A percentile compares a stretch with the other conserved stretches of the same genome.
These are phyloP conservation scores for Mortierella alpina DNA, from an alignment of 192 early-diverging fungal genomes.

Conservation along the genomic window DNA sequence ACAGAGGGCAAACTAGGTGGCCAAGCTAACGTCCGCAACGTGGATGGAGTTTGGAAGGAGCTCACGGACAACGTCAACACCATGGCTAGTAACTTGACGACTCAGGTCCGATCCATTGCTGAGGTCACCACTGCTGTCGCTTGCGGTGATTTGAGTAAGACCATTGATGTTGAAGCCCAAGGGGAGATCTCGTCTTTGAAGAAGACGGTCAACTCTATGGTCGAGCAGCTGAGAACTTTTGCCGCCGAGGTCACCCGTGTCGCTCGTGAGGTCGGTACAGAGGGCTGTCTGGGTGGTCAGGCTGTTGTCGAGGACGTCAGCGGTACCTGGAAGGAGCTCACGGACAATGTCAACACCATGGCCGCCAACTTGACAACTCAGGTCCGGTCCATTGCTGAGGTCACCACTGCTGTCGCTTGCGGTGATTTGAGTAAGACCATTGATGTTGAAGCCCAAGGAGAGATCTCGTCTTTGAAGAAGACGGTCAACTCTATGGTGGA, in stretches of 20 bases:
- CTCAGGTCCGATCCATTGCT: conserved; percentile 78
- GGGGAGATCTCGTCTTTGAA: background rate
- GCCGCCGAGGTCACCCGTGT: conserved; percentile 64
- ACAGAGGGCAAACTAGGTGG: conserved; percentile 69
- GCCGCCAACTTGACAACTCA: no score
- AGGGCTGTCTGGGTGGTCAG: no score
- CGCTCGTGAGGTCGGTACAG: no score
- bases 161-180: conserved; percentile 50
- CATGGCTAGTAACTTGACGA: conserved; percentile 74
- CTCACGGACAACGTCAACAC: conserved; percentile 75
- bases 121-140: conserved; percentile 73
- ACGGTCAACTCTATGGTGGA: conserved; percentile 68
- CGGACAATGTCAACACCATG: no score
- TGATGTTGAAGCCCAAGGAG: conserved; percentile 63
- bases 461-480: conserved; percentile 71
- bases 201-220: conserved; percentile 2
- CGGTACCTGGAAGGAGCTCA: no score
- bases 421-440: conserved; percentile 56
- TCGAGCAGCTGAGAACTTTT: conserved; percentile 27
- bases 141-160: conserved; percentile 72
- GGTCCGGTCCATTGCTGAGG: conserved; percentile 60
- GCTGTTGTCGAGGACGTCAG: no score
- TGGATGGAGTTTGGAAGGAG: conserved; percentile 72
- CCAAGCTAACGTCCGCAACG: conserved; percentile 63
- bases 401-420: conserved; percentile 53